Percentiles rank a stretch among this genome's conserved stretches.
These are phyloP conservation scores for Zygoascus hellenicus DNA, from an alignment of 1,139 yeast genomes.

Conservation along the genomic window DNA sequence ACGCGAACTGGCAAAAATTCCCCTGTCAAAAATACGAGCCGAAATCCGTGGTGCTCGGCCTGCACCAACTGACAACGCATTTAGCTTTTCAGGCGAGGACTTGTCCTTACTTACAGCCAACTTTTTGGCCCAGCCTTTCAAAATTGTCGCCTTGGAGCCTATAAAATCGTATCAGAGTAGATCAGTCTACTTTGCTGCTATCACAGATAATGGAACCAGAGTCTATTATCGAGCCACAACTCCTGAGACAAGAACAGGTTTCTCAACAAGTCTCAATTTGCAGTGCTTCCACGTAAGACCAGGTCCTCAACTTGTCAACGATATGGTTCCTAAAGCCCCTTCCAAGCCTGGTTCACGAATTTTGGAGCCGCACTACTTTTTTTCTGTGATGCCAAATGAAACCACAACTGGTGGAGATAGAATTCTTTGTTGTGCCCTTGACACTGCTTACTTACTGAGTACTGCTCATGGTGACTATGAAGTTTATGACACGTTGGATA, in stretches of 20 bases:
- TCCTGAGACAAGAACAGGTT: conserved; percentile 1
- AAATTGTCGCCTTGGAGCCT: conserved; percentile 7
- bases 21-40: conserved; percentile 5
- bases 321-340: not conserved
- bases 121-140: conserved; percentile 5
- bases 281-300: conserved; percentile 9
- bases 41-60: conserved; percentile 7
- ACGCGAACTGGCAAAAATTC: conserved; percentile 4
- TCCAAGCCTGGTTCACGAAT: conserved; percentile 3
- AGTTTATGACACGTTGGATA: conserved; percentile 35
- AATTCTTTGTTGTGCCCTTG: conserved; percentile 7
- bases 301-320: conserved; percentile 6
- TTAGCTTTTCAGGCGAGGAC: conserved; percentile 1
- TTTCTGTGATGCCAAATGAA: conserved; percentile 3
- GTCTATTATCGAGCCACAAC: conserved; percentile 8
- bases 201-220: conserved; percentile 7
- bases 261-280: not conserved
- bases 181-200: conserved; percentile 6
- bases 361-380: conserved; percentile 7
- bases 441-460: conserved; percentile 6
- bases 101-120: not conserved
- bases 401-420: conserved; percentile 5
- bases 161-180: conserved; percentile 3
- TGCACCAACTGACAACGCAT: conserved; percentile 3
- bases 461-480: conserved; percentile 9